Evolutionary conservation across 495 filamentous ascomycete genomes (phyloP).

Genomic region (Hypoxylon lienhwacheense): DNA sequence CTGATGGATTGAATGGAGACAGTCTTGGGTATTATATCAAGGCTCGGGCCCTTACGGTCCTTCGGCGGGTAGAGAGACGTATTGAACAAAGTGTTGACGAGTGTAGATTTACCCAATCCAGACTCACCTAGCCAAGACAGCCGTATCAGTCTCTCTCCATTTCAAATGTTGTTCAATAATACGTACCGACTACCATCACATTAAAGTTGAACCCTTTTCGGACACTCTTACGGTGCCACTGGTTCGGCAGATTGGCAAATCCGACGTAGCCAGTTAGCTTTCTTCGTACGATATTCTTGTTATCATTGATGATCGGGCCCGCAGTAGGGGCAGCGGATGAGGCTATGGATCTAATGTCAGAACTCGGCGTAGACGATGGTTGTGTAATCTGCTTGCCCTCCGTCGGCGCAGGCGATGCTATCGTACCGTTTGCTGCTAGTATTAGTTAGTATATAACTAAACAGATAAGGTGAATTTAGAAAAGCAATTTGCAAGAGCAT

Average conservation of each 20-base stretch:
- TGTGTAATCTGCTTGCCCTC: slow-evolving; percentile 51
- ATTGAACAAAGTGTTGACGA: slow-evolving; percentile 99
- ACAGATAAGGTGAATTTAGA: slow-evolving; percentile 7
- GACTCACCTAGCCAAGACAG: slow-evolving; percentile 82
- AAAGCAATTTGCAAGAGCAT: slow-evolving; percentile 31
- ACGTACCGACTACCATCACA: slow-evolving; percentile 98
- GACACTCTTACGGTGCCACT: slow-evolving; percentile 99
- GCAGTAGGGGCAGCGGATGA: slow-evolving; percentile 51
- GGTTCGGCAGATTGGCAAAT: slow-evolving; percentile 98
- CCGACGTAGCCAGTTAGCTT: slow-evolving; percentile 98
- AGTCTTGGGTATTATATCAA: slow-evolving; percentile 98
- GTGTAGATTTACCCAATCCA: slow-evolving; percentile 96
- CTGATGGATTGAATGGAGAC: slow-evolving; percentile 98
- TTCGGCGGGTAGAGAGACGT: slow-evolving; percentile 98
- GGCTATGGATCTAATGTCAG: slow-evolving; percentile 75
- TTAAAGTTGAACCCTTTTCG: slow-evolving; percentile 99
- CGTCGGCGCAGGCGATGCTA: slow-evolving; percentile 59
- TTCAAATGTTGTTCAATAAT: background rate
- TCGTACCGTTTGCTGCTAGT: slow-evolving; percentile 60
- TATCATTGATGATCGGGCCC: slow-evolving; percentile 64
- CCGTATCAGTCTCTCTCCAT: slow-evolving; percentile 16
- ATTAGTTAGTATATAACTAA: slow-evolving; percentile 36
- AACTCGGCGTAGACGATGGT: slow-evolving; percentile 55
- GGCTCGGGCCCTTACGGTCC: slow-evolving; percentile 93
- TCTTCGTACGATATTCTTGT: slow-evolving; percentile 95